Conservation (phyloP, 805 yeast species). For the Pichia insulana region DNA sequence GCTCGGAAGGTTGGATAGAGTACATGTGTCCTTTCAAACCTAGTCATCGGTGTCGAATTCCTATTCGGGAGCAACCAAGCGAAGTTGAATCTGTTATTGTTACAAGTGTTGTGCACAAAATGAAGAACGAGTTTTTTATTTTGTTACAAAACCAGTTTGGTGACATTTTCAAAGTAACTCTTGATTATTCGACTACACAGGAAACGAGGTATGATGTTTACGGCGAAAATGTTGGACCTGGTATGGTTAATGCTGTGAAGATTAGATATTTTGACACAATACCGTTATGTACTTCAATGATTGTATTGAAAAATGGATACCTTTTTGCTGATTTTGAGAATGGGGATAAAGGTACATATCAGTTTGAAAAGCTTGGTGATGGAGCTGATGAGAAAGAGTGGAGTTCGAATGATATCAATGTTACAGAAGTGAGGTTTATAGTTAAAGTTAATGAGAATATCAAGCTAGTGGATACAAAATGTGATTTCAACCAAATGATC, state of each 20-base stretch:
- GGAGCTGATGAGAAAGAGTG: conserved; percentile 30
- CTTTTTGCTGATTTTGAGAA: conserved; percentile 57
- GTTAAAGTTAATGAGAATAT: conserved; percentile 44
- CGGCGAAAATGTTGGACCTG: conserved; percentile 13
- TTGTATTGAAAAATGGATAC: conserved; percentile 67
- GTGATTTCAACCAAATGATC: conserved; percentile 46
- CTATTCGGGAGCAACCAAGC: conserved; percentile 31
- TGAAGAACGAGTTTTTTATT: conserved; percentile 57
- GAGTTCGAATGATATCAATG: conserved; percentile 26
- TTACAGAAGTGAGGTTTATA: conserved; percentile 23
- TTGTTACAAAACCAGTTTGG: conserved; percentile 65
- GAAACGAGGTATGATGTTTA: conserved; percentile 21
- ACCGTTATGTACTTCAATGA: conserved; percentile 45
- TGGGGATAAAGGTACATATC: conserved; percentile 63
- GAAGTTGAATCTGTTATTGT: conserved; percentile 31
- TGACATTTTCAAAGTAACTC: conserved; percentile 61
- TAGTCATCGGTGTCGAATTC: conserved; percentile 42
- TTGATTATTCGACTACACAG: conserved; percentile 38
- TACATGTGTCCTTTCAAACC: conserved; percentile 37
- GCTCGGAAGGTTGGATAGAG: conserved; percentile 46
- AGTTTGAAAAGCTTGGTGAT: conserved; percentile 69
- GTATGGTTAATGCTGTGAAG: conserved; percentile 33
- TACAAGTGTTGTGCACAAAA: conserved; percentile 53
- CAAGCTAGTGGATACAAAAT: conserved; percentile 44
- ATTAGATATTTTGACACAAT: conserved; percentile 72